phyloP scores from a whole-genome alignment of 1,284 basidiomycete species.

The Tausonia pullulans region DNA sequence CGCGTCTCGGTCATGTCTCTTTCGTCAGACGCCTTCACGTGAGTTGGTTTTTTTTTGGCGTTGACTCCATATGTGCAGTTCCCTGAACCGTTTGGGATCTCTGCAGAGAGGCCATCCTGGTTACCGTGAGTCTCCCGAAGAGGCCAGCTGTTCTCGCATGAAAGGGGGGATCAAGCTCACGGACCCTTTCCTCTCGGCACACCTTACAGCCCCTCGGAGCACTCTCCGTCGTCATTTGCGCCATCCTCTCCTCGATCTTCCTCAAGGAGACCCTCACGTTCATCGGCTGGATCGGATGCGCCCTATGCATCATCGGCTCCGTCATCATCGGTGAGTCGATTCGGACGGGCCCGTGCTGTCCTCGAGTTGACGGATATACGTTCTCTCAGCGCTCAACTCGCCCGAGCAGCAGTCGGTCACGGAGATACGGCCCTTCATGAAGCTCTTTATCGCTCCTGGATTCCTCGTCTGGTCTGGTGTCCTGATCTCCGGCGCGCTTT shows the following conservation, averaged over 20 bases:
- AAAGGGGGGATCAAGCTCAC: too few relatives aligned
- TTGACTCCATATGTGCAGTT: background rate
- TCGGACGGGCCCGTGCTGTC: background rate
- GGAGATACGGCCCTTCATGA: conserved; percentile 66
- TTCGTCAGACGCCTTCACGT: conserved; percentile 41
- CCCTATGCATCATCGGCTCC: conserved; percentile 75
- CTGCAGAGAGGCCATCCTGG: conserved; percentile 22
- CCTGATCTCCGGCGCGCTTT: conserved; percentile 51
- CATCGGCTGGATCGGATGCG: conserved; percentile 74
- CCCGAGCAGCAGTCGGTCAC: conserved; percentile 70
- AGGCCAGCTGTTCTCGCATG: too few relatives aligned
- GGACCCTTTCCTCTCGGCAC: conserved; percentile 2
- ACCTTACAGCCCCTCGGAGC: conserved; percentile 65
- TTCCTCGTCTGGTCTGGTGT: conserved; percentile 68
- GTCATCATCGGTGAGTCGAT: conserved; percentile 54
- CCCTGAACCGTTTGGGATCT: too few relatives aligned
- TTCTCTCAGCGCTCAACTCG: conserved; percentile 49
- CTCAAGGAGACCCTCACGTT: conserved; percentile 84
- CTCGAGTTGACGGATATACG: background rate
- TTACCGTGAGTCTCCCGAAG: conserved; percentile 19
- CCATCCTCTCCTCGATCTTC: conserved; percentile 83
- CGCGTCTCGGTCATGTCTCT: background rate
- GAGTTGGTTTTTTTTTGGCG: conserved; percentile 56
- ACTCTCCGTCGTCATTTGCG: conserved; percentile 89
- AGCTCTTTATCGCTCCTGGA: conserved; percentile 72